Evolutionary conservation across 2,329 filamentous ascomycete species (phyloP).

Genomic region (Pseudogymnoascus sp.): DNA sequence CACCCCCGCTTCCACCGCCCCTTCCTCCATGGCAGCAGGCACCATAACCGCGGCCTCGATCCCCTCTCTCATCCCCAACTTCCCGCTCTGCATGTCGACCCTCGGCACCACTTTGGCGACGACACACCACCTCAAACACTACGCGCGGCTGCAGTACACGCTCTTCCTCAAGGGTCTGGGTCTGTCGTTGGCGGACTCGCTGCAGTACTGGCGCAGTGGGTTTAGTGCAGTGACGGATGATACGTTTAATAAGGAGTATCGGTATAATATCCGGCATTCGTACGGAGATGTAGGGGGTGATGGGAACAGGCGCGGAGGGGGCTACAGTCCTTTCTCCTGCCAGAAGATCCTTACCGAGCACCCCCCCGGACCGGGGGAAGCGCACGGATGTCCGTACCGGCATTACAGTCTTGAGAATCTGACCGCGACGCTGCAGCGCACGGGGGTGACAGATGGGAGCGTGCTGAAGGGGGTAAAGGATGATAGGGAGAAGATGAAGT

Average conservation of each 20-base stretch:
- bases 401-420: slow-evolving; percentile 89
- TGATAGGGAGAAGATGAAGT: slow-evolving; percentile 81
- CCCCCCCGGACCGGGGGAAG: slow-evolving; percentile 75
- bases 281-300: slow-evolving; percentile 96
- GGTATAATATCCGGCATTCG: slow-evolving; percentile 89
- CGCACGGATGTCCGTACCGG: slow-evolving; percentile 92
- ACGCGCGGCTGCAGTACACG: slow-evolving; percentile 84
- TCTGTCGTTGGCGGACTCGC: slow-evolving; percentile 79
- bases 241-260: slow-evolving; percentile 93
- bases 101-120: slow-evolving; percentile 78
- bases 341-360: slow-evolving; percentile 92
- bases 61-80: slow-evolving; percentile 70
- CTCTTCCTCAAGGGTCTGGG: slow-evolving; percentile 96
- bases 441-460: slow-evolving; percentile 70
- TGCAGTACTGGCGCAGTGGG: slow-evolving; percentile 80
- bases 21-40: slow-evolving; percentile 55
- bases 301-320: slow-evolving; percentile 72
- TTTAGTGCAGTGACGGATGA: slow-evolving; percentile 89
- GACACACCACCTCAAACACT: slow-evolving; percentile 89
- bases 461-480: slow-evolving; percentile 76
- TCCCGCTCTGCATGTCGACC: slow-evolving; percentile 90
- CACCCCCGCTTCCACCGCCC: slow-evolving; percentile 78
- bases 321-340: slow-evolving; percentile 87
- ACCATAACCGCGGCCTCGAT: slow-evolving; percentile 67
- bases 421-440: slow-evolving; percentile 61